These are phyloP conservation scores for Nicotiana tabacum DNA, from an alignment of 257 asterid species.

Conservation along the genomic window DNA sequence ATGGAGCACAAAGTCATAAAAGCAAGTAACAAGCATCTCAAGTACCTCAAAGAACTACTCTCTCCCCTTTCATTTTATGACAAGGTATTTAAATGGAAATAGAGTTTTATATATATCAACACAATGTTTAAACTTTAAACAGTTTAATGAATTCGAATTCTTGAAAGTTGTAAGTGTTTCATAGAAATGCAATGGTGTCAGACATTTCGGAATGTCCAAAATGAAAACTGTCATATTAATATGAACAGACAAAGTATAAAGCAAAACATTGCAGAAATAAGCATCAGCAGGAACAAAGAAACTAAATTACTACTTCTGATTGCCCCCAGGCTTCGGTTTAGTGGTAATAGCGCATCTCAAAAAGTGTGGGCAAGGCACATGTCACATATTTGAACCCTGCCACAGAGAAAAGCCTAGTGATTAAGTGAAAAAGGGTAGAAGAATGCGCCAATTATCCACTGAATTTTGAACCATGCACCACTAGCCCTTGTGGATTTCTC, in stretches of 20 bases:
- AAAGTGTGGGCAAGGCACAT: not conserved
- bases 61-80: not conserved
- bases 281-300: not conserved
- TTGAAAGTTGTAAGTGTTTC: not conserved
- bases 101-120: not conserved
- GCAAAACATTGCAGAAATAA: not conserved
- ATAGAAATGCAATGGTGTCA: not conserved
- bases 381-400: not conserved
- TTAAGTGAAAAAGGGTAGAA: not conserved
- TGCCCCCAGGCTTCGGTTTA: not conserved
- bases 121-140: not conserved
- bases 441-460: not conserved
- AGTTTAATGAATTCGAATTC: not conserved
- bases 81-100: not conserved
- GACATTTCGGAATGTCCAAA: not conserved
- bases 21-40: not conserved
- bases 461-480: not conserved
- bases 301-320: not conserved
- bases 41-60: not conserved
- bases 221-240: not conserved
- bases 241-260: not conserved
- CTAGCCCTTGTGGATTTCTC: not conserved
- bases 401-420: not conserved
- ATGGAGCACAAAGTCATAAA: slow-evolving; percentile 4
- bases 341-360: not conserved